Base-by-base conservation (phyloP, 2,329 filamentous ascomycete species). In the Exophiala alcalophila region DNA sequence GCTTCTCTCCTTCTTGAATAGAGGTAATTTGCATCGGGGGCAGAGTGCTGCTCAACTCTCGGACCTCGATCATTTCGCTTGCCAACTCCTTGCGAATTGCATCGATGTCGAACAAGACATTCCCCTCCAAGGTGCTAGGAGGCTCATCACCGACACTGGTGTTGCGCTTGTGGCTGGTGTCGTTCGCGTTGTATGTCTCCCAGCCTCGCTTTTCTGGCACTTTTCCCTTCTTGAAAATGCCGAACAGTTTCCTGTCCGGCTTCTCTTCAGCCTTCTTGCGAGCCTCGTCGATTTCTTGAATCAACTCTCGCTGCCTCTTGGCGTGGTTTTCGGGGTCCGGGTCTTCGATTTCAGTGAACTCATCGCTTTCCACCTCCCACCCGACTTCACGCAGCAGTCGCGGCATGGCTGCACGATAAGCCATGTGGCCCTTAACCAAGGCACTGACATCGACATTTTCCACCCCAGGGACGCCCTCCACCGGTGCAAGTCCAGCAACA, bases 331-430 rank as follows among this genome's bases (percentile, higher is more conserved):
- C 92, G 0, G 92, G 92, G 59, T 98, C 92, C 0, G 92, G 89
- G 55, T 98, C 92, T 62, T 97, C 92, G 47, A 98, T 97, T 65
- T 98, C 92, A 1, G 79, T 83, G 60, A 97, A 98, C 61, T 97
- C 91, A 56, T 96, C 89, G 52, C 84, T 90, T 59, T 95, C 83
- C 3, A 97, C 86, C 39, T 83, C 70, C 89, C 90, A 98, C 11
- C 90, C 92, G 24, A 90, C 87, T 61, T 91, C 84, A 50, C 87
- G 81, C 37, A 98, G 73, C 12, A 98, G 73, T 44, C 80, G 80
- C 11, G 92, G 92, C 84, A 98, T 97, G 25, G 89, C 86, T 18
- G 80, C 79, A 63, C 92, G 86, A 67, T 98, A 98, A 38, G 92
- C 86, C 91, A 97, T 97, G 62, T 98, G 92, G 1, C 92, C 91